Base-by-base conservation (phyloP, 176 grass and related monocot genomes). In the Poa annua region DNA sequence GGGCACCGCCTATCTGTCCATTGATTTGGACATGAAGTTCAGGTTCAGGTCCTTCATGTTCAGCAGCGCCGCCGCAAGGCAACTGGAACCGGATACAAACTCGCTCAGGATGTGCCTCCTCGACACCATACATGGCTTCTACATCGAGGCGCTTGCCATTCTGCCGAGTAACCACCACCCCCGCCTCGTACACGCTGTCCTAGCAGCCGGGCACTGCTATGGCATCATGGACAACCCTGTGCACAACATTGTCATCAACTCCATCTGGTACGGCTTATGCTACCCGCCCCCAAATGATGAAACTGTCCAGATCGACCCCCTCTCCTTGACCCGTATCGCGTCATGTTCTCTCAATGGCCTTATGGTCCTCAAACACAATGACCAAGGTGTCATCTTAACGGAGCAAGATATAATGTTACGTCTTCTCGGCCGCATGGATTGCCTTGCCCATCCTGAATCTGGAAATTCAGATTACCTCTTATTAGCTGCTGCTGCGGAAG, bases 111-210 rank as follows among this genome's bases (percentile, higher is more conserved):
- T 63, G 60, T 7, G 1, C 60, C 60, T 63, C 25, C 3, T 63
- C 25, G 60, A 63, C 25, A 63, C 60, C 60, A 33, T 63, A 16
- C 60, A 63, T 13, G 25, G 60, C 22, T 3, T 32, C 13, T 63
- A 63, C 25, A 63, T 63, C 25, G 12, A 63, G 60, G 60, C 60
- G 25, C 60, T 63, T 25, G 60, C 60, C 60, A 63, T 63, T 25
- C 60, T 63, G 25, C 60, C 60, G 6, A 33, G 5, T 15, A 25
- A 63, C 26, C 60, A 32, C 13, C 60, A 63, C 13, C 26, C 25
- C 5, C 12, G 5, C 25, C 60, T 63, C 25, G 12, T 63, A 13
- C 13, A 13, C 1, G 25, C 60, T 6, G 0, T 63, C 12, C 13
- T 63, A 12, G 60, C 60, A 0, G 25, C 5, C 12, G 60, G 25